Base-by-base conservation (phyloP, 2,329 filamentous ascomycete species). In the Sarocladiaceae sp. region DNA sequence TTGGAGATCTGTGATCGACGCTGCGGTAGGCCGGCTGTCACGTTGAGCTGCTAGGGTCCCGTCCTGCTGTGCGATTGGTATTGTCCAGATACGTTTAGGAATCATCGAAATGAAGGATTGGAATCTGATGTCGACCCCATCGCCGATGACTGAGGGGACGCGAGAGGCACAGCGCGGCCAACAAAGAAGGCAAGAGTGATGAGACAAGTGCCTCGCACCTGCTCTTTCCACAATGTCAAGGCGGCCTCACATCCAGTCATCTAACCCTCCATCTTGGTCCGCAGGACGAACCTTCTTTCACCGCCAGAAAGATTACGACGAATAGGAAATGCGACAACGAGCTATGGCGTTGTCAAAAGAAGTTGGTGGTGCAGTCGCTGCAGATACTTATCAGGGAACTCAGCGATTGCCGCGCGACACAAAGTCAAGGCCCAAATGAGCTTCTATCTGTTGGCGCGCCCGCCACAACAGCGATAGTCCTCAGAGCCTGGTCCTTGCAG, bases 211-310 rank as follows among this genome's bases (percentile, higher is more conserved):
- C n/a, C n/a, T n/a, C n/a, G n/a, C n/a, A n/a, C n/a, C n/a, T n/a
- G n/a, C n/a, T n/a, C n/a, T n/a, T n/a, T n/a, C n/a, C n/a, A n/a
- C n/a, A n/a, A n/a, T n/a, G n/a, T n/a, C 37, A 25, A 42, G 37
- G 37, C 15, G 18, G 15, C 44, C 7, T 48, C 44, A 31, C 6
- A 22, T 20, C 44, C 26, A 48, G 44, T 48, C 25, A 48, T 48
- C 17, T n/a, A 48, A 3, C 44, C 26, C 11, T 48, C 25, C 26
- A 20, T 48, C 4, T 18, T 28, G 20, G 26, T 26, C 40, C 40
- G 28, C 23, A 26, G n/a, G 40, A 44, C 28, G 28, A 33, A 48
- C 26, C 10, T 29, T 33, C n/a, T 15, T 48, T 48, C 44, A 48
- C 44, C 44, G 44, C 44, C 44, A 31, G 22, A 29, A 25, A n/a